Conservation (phyloP, 2,329 filamentous ascomycete genomes). For the Colletotrichum lentis region DNA sequence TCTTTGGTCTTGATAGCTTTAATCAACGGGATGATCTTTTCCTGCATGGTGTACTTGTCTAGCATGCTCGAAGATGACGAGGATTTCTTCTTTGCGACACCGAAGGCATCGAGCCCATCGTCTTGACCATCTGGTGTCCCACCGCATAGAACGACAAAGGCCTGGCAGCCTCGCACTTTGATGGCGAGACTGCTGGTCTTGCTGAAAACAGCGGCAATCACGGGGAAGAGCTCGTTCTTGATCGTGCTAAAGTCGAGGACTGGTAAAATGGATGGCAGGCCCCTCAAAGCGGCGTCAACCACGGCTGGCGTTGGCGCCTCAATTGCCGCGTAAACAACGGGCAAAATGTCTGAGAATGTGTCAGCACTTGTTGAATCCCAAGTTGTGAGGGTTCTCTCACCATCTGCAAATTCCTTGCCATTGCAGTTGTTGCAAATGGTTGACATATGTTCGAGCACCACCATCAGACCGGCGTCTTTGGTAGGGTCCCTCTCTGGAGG, state of each 20-base stretch:
- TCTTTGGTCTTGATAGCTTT: constrained; percentile 97
- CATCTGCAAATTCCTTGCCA: constrained; percentile 94
- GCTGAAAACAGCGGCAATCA: constrained; percentile 88
- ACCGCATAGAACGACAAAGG: constrained; percentile 88
- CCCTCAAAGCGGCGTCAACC: constrained; percentile 84
- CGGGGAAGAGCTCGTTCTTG: constrained; percentile 95
- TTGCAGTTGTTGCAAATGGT: constrained; percentile 81
- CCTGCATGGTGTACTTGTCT: constrained; percentile 98
- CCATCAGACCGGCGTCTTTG: constrained; percentile 89
- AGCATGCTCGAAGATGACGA: constrained; percentile 77
- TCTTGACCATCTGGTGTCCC: constrained; percentile 66
- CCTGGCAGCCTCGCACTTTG: constrained; percentile 90
- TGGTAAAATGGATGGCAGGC: constrained; percentile 80
- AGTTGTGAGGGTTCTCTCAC: constrained; percentile 55
- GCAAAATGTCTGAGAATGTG: constrained; percentile 74
- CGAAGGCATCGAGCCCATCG: constrained; percentile 80
- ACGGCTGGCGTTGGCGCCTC: constrained; percentile 90
- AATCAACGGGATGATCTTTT: constrained; percentile 91
- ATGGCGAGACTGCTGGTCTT: constrained; percentile 93
- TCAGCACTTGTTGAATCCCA: not conserved
- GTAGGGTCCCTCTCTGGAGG: constrained; percentile 75
- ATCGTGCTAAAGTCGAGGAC: constrained; percentile 95
- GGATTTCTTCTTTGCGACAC: constrained; percentile 65
- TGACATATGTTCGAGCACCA: constrained; percentile 84
- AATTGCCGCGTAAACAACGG: constrained; percentile 82